Percentiles rank a stretch among this genome's conserved stretches.
Evolutionary conservation across 768 basidiomycete genomes (phyloP).

Genomic region (Mycena floridula): DNA sequence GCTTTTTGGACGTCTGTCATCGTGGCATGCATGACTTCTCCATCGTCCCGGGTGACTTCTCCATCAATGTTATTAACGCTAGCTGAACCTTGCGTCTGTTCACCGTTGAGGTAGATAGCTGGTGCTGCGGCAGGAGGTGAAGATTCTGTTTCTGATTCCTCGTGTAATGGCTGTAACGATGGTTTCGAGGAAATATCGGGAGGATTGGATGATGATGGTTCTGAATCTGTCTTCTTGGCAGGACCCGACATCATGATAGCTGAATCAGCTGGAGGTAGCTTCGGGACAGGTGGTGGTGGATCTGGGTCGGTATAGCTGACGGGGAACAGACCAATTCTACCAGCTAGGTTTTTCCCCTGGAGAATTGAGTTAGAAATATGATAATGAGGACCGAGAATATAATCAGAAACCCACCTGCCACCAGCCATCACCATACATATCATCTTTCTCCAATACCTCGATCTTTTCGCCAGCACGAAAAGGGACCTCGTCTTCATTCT

Average conservation of each 20-base stretch:
- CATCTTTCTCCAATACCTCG: conserved; percentile 89
- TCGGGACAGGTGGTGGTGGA: conserved; percentile 28
- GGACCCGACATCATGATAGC: too few species aligned
- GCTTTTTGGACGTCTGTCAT: conserved; percentile 88
- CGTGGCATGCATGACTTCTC: conserved; percentile 77
- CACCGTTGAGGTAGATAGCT: conserved; percentile 20
- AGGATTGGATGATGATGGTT: too few species aligned
- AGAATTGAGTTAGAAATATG: too few species aligned
- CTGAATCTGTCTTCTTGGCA: too few species aligned
- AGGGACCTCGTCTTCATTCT: conserved; percentile 89
- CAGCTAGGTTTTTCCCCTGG: conserved; percentile 81
- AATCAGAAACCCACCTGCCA: conserved; percentile 49
- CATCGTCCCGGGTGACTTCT: too few species aligned
- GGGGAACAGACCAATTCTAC: conserved; percentile 88
- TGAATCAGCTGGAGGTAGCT: conserved; percentile 10
- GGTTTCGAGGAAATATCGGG: too few species aligned
- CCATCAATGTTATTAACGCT: too few species aligned
- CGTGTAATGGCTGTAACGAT: conserved; percentile 37
- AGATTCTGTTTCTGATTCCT: conserved; percentile 39
- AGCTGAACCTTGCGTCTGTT: conserved; percentile 9
- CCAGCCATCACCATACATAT: conserved; percentile 93
- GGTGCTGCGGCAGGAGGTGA: conserved; percentile 21
- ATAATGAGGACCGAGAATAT: neutral
- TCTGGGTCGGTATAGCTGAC: conserved; percentile 74
- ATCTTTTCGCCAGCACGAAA: conserved; percentile 85